phyloP scores from a whole-genome alignment of 1,139 yeast species.

The Saccharomyces uvarum region DNA sequence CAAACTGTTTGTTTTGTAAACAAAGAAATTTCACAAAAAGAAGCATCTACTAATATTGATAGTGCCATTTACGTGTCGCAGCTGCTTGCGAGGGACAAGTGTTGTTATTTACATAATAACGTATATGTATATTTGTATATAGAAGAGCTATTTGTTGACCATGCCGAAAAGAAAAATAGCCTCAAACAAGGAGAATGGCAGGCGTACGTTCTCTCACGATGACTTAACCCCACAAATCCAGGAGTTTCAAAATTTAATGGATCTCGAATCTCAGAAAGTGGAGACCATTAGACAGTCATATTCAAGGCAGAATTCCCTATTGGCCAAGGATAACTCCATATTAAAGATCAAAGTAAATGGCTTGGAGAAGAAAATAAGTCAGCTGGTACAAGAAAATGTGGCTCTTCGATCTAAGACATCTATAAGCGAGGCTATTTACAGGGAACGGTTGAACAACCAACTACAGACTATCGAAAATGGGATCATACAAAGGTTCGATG shows the following conservation, averaged over 20 bases:
- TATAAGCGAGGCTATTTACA: slow-evolving; percentile 28
- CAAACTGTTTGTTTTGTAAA: background rate
- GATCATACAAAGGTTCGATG: slow-evolving; percentile 40
- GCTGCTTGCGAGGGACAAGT: background rate
- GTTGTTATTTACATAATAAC: background rate
- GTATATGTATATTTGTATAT: background rate
- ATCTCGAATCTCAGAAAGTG: slow-evolving; percentile 15
- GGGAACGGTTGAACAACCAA: slow-evolving; percentile 33
- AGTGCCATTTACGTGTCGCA: background rate
- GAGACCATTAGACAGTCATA: slow-evolving; percentile 17
- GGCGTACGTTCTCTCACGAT: background rate
- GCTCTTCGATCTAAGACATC: slow-evolving; percentile 34
- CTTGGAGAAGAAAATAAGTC: slow-evolving; percentile 43
- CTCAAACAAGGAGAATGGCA: background rate
- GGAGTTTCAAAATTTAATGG: slow-evolving; percentile 23
- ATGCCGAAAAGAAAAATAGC: background rate
- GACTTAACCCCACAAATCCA: slow-evolving; percentile 17
- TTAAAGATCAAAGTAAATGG: slow-evolving; percentile 43
- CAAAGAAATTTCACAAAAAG: background rate
- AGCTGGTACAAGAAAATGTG: slow-evolving; percentile 43
- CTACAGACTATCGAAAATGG: slow-evolving; percentile 37
- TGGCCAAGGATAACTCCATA: slow-evolving; percentile 50
- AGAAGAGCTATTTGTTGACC: background rate
- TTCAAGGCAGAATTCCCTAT: slow-evolving; percentile 39
- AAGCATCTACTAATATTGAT: background rate